These are phyloP conservation scores for Biscogniauxia sp. DNA, from an alignment of 2,329 filamentous ascomycete genomes.

Conservation along the genomic window DNA sequence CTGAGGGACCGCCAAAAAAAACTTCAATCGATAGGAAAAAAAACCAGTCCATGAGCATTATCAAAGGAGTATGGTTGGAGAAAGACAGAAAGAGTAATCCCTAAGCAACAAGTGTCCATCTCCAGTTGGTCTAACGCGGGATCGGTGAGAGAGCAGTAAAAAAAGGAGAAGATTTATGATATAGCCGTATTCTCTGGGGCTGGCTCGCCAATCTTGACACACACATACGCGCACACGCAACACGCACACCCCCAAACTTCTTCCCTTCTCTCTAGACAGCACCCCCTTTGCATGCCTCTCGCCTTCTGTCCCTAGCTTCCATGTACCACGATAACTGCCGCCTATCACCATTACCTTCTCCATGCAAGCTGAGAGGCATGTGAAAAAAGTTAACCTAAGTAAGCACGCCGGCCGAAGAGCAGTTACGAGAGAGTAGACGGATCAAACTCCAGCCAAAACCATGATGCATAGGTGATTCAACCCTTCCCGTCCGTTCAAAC, in stretches of 20 bases:
- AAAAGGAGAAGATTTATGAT: conserved; percentile 47
- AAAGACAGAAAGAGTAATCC: conserved; percentile 32
- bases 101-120: conserved; percentile 31
- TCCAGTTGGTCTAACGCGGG: conserved; percentile 31
- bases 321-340: conserved; percentile 26
- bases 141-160: conserved; percentile 40
- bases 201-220: conserved; percentile 37
- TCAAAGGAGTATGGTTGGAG: conserved; percentile 30
- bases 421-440: conserved; percentile 30
- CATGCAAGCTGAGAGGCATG: conserved; percentile 26
- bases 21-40: conserved; percentile 5
- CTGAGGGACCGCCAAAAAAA: background rate
- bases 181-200: conserved; percentile 40
- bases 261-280: conserved; percentile 22
- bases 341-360: conserved; percentile 30
- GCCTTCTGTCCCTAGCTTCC: conserved; percentile 22
- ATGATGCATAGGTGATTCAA: conserved; percentile 33
- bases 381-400: conserved; percentile 30
- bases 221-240: conserved; percentile 34
- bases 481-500: conserved; percentile 31
- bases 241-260: conserved; percentile 18
- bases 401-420: conserved; percentile 28
- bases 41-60: conserved; percentile 30
- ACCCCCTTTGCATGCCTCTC: conserved; percentile 24
- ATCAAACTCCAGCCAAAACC: conserved; percentile 35